These are phyloP conservation scores for Salvia rosmarinus DNA, from an alignment of 257 asterid species.

Conservation along the genomic window DNA sequence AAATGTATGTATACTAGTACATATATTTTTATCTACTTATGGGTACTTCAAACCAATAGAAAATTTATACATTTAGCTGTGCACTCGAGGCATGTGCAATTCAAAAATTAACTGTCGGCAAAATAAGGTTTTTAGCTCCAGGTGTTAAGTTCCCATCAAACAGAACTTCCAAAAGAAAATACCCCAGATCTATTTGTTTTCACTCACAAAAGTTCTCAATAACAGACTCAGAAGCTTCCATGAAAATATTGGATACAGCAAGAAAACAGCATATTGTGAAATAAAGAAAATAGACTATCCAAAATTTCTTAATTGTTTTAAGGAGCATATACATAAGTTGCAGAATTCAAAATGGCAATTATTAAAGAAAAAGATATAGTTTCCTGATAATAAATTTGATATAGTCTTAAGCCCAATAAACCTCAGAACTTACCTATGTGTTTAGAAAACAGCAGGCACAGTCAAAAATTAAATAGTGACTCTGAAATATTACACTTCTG, in stretches of 20 bases:
- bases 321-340: background rate
- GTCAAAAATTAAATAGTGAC: constrained; percentile 17
- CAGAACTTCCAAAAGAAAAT: background rate
- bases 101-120: constrained; percentile 14
- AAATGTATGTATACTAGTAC: too few species aligned
- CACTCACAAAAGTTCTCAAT: constrained; percentile 4
- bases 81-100: constrained; percentile 1
- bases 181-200: background rate
- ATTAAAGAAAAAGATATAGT: background rate
- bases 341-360: constrained; percentile 6
- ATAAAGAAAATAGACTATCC: background rate
- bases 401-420: background rate
- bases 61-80: background rate
- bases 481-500: constrained; percentile 14
- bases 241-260: constrained; percentile 3
- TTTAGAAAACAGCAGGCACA: background rate
- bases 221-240: constrained; percentile 6
- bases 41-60: background rate
- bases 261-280: background rate
- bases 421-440: background rate
- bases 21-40: background rate
- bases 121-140: background rate
- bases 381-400: background rate
- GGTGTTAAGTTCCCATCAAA: background rate
- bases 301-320: background rate